Evolutionary conservation across 768 basidiomycete species (phyloP), one percentile per base, ranked within the genome.

Genomic region (Pisolithus albus): DNA sequence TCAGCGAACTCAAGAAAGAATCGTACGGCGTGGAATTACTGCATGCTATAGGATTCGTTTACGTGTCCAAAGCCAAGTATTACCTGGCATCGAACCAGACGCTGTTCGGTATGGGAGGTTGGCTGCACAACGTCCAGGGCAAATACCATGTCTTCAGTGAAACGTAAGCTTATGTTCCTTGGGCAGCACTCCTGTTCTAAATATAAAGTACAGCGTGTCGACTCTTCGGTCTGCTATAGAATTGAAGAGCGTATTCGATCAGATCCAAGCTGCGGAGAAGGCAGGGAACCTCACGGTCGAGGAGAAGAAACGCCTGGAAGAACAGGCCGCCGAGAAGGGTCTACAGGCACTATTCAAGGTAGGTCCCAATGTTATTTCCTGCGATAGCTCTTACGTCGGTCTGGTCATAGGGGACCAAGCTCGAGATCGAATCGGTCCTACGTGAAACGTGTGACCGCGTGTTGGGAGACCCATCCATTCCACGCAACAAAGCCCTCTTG

Each of bases 111-210:
- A 84, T 95, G 15, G 92, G 92, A 11, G 92, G 92, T 7, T 95
- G 92, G 92, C 64, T 94, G 52, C 92, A 94, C 66, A 90, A 90
- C 50, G 88, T 92, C 3, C 88, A 91, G 65, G 88, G 88, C 11
- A 92, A 91, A 70, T 93, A 92, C 46, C 91, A 94, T 61, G 86
- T 93, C 16, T 88, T 95, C 68, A 92, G 89, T 64, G 91, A 93
- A 72, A 92, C 90, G 88, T 89, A 56, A 59, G 88, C 74, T 36
- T 52, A n/a, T 24, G 43, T 24, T 8, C 37, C 43, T 16, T 47
- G 44, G 30, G 30, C 7, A 24, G 40, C 9, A 18, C 28, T 47
- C 24, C 16, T 45, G 43, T 23, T 40, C 54, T 56, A n/a, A 56
- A 36, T 38, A 21, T 34, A 30, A 30, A 30, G 34, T 45, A 34